Conservation (phyloP, 2,329 filamentous ascomycete species). For the Aspergillus sp. region DNA sequence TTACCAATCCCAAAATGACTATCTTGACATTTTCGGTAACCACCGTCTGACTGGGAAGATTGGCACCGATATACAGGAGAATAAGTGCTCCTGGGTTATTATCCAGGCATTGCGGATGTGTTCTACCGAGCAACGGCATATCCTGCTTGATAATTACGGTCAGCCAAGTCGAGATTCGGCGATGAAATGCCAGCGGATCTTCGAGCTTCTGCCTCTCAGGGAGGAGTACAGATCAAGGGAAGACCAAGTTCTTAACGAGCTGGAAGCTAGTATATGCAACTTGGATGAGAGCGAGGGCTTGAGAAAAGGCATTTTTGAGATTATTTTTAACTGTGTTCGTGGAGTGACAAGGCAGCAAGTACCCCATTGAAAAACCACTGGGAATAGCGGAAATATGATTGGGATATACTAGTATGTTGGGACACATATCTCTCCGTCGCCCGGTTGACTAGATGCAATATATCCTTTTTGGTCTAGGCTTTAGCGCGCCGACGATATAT, state of each 20-base stretch:
- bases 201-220: not conserved
- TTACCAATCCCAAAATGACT: conserved; percentile 98
- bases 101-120: not conserved
- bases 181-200: not conserved
- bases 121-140: not conserved
- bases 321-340: too few relatives aligned
- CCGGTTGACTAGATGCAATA: too few relatives aligned
- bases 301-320: not conserved
- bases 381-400: fast-evolving
- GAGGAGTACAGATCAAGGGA: not conserved
- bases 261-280: not conserved
- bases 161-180: not conserved
- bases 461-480: too few relatives aligned
- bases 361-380: too few relatives aligned
- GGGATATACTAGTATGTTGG: too few relatives aligned
- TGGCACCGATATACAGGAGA: conserved; percentile 97
- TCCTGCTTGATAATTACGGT: not conserved
- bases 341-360: too few relatives aligned
- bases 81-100: conserved; percentile 93
- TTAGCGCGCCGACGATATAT: too few relatives aligned
- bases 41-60: conserved; percentile 94
- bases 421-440: too few relatives aligned
- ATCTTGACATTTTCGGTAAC: conserved; percentile 94
- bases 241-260: not conserved
- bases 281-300: conserved; percentile 4